Conservation (phyloP, 176 grass and related monocot genomes). For the Coix lacrymajobi region DNA sequence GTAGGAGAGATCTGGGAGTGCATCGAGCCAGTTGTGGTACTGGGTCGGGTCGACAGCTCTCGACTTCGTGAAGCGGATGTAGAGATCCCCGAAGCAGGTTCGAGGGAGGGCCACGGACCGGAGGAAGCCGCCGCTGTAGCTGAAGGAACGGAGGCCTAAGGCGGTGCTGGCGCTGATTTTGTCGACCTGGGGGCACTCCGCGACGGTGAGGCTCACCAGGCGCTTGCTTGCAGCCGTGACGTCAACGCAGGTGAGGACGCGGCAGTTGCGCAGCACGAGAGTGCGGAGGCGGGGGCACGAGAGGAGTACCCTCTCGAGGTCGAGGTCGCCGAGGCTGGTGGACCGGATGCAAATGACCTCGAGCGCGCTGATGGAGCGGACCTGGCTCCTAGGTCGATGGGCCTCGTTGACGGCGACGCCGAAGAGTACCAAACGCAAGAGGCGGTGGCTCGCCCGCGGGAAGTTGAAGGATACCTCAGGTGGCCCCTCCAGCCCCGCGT, state of each 20-base stretch:
- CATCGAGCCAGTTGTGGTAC: not conserved
- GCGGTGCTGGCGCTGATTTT: too few relatives aligned
- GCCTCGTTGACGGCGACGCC: conserved; percentile 1
- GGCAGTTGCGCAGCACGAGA: too few relatives aligned
- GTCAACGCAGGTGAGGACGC: too few relatives aligned
- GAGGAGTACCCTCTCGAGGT: conserved; percentile 12
- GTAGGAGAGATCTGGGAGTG: conserved; percentile 29
- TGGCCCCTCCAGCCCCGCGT: not conserved
- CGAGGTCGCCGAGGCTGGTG: not conserved
- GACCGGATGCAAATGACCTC: conserved; percentile 31
- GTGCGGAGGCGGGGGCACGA: too few relatives aligned
- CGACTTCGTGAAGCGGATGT: conserved; percentile 17
- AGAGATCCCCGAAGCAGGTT: conserved; percentile 24
- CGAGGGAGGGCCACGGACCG: too few relatives aligned
- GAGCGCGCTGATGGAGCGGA: not conserved
- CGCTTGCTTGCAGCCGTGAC: too few relatives aligned
- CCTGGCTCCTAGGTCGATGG: not conserved
- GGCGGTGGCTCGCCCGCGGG: not conserved
- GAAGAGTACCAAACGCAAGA: conserved; percentile 15
- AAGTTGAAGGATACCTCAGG: not conserved
- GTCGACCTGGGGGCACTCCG: too few relatives aligned
- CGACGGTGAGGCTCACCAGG: too few relatives aligned
- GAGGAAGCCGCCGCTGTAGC: too few relatives aligned
- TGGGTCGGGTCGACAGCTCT: not conserved
- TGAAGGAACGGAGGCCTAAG: too few relatives aligned